Percentiles rank a stretch among this genome's conserved stretches.
Conservation (phyloP, 2,329 filamentous ascomycete genomes). For the Onygenales sp. region DNA sequence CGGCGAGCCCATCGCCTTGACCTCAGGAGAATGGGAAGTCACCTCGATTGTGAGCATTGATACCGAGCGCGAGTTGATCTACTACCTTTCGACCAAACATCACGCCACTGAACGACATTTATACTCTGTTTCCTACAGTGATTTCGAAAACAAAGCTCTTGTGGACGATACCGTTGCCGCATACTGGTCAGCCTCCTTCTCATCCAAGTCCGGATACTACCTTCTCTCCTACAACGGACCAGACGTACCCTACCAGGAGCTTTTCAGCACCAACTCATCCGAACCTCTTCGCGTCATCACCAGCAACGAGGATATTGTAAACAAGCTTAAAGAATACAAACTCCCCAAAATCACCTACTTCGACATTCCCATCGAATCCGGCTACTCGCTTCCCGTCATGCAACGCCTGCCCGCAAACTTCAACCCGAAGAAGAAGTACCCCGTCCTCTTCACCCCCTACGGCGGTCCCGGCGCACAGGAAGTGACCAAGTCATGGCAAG, state of each 20-base stretch:
- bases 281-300: slow-evolving; percentile 49
- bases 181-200: slow-evolving; percentile 58
- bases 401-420: slow-evolving; percentile 58
- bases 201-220: slow-evolving; percentile 52
- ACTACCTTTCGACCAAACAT: slow-evolving; percentile 55
- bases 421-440: slow-evolving; percentile 53
- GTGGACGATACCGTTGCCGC: slow-evolving; percentile 52
- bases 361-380: slow-evolving; percentile 52
- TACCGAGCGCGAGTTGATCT: slow-evolving; percentile 45
- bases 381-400: slow-evolving; percentile 55
- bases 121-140: slow-evolving; percentile 55
- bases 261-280: slow-evolving; percentile 48
- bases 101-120: slow-evolving; percentile 60
- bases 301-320: slow-evolving; percentile 49
- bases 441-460: slow-evolving; percentile 58
- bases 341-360: slow-evolving; percentile 57
- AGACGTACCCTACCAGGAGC: slow-evolving; percentile 59
- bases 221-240: slow-evolving; percentile 57
- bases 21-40: slow-evolving; percentile 58
- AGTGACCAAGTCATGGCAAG: slow-evolving; percentile 47
- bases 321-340: slow-evolving; percentile 49
- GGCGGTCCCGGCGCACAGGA: slow-evolving; percentile 57
- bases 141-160: slow-evolving; percentile 46
- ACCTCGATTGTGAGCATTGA: slow-evolving; percentile 51
- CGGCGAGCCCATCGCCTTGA: slow-evolving; percentile 48